Base-by-base conservation (phyloP, 441 rosid species). In the Sinapis alba region DNA sequence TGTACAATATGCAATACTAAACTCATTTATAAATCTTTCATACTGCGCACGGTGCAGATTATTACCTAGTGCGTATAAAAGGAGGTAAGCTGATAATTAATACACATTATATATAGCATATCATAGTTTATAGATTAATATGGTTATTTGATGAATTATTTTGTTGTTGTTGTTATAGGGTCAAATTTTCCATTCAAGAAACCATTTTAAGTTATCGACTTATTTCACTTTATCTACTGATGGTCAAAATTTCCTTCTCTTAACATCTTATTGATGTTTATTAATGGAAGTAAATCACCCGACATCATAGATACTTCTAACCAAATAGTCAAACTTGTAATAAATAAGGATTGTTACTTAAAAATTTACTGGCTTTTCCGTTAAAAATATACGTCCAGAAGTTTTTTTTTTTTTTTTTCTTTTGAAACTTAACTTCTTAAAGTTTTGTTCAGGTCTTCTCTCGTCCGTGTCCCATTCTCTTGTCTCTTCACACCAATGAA, bases 401-500 rank as follows among this genome's bases (percentile, higher is more conserved):
- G 27, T 24, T 24, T 24, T 24, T 24, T 24, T 24, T 24, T 24
- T 24, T 24, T 24, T n/a, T n/a, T n/a, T n/a, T n/a, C n/a, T n/a
- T n/a, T n/a, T n/a, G n/a, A n/a, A n/a, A n/a, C n/a, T n/a, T n/a
- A 2, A 24, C 2, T 15, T 4, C 47, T 68, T 67, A 26, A 76
- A 50, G 27, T 1, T 56, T 69, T 56, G 12, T 41, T 45, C 75
- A 38, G 60, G 70, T 62, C 63, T 68, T 61, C 32, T 68, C 62
- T 68, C 38, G 7, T 21, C 26, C 6, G 3, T 38, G 7, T 68
- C 61, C 19, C 62, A 30, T 38, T 28, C 53, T 26, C 24, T 58
- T 10, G 24, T 21, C 27, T 71, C 45, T 32, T 77, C 28, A 13
- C 63, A 60, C n/a, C 73, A 93, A 59, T 90, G 96, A 91, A 90